phyloP scores from a whole-genome alignment of 73 alveolate species.

The Stentor roeselii region DNA sequence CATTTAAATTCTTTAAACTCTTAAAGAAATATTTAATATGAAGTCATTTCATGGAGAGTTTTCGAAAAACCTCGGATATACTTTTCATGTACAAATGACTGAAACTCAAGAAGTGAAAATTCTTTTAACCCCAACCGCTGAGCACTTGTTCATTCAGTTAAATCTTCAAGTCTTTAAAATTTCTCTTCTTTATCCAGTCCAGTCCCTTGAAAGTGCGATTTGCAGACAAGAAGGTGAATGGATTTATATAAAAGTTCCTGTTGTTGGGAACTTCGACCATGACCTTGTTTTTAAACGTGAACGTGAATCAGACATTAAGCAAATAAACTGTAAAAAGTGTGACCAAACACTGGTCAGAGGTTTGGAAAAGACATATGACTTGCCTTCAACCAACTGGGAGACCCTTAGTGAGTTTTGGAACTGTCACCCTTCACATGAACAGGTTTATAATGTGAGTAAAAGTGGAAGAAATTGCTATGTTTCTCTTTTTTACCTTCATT shows the following conservation, averaged over 20 bases:
- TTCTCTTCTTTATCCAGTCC: background rate
- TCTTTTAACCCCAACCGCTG: background rate
- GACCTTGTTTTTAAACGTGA: background rate
- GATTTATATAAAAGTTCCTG: background rate
- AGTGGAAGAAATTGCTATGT: background rate
- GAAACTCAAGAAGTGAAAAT: background rate
- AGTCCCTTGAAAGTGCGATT: background rate
- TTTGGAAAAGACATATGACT: background rate
- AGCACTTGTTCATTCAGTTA: background rate
- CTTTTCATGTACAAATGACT: background rate
- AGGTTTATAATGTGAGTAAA: background rate
- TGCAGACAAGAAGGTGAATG: background rate
- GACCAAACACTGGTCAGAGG: background rate
- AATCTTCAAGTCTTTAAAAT: background rate
- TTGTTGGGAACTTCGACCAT: background rate
- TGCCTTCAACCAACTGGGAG: constrained; percentile 25
- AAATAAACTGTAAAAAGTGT: background rate
- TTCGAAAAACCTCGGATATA: background rate
- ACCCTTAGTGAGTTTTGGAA: background rate
- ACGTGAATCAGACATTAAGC: background rate
- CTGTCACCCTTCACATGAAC: constrained; percentile 26
- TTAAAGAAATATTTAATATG: background rate
- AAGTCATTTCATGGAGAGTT: background rate
- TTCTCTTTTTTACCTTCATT: background rate
- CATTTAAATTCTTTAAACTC: background rate